Base-by-base conservation (phyloP, 345 rosid species). In the Brassica incana region DNA sequence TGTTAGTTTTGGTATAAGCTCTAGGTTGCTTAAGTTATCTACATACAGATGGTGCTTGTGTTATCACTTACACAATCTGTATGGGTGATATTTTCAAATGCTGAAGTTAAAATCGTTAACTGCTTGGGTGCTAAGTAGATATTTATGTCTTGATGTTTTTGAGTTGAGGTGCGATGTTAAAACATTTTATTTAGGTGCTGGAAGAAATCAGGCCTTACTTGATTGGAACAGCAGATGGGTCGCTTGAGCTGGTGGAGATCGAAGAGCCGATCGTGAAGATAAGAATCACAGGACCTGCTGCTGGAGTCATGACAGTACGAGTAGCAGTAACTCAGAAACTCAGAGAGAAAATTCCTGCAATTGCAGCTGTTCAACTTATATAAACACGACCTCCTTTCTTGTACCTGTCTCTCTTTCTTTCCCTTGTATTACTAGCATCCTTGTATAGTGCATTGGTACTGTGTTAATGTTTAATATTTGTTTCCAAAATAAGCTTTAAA, bases 131-230 rank as follows among this genome's bases (percentile, higher is more conserved):
- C n/a, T n/a, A 11, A 11, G 56, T 43, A 43, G 43, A 56, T 77
- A 7, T 20, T 62, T 35, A 69, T 5, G 38, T 70, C 1, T 43
- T 59, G 29, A 54, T 1, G 54, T 35, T 35, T 35, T 36, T 14
- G 29, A 33, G 8, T 69, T 40, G 5, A 14, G 32, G 12, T 59
- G 74, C 62, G 63, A 45, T 77, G 74, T 68, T 43, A 48, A 14
- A 48, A 48, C 15, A 48, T 45, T 48, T 48, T 14, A 62, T 65
- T 15, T 85, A 93, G 98, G 99, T 95, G 18, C 97, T 95, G 48
- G 99, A 95, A 86, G 99, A 93, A 88, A 91, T 93, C 64, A 87
- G 98, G 85, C 98, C 98, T 0, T 95, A 91, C 87, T 94, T 95
- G 43, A 93, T 93, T 11, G 99, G 97, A 61, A 90, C 94, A 45